Evolutionary conservation across 108 stramenopile genomes (phyloP).

Genomic region (Nitzschia inconspicua): DNA sequence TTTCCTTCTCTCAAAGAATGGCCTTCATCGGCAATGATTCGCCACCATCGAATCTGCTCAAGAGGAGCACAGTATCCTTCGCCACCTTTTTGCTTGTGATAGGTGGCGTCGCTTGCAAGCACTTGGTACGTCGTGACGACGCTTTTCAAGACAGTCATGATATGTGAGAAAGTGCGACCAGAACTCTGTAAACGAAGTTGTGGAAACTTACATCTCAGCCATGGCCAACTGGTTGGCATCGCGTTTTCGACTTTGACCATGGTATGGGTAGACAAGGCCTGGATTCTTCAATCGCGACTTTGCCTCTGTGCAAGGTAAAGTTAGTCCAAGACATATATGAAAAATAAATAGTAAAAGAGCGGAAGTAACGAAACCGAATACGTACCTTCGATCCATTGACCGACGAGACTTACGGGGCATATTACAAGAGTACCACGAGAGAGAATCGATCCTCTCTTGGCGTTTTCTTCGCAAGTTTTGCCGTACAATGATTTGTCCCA

Average conservation of each 20-base stretch:
- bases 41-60: constrained; percentile 52
- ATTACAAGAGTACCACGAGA: constrained; percentile 47
- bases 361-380: neutral
- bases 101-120: constrained; percentile 30
- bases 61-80: constrained; percentile 31
- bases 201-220: no score
- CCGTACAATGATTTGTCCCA: constrained; percentile 12
- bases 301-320: constrained; percentile 27
- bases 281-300: constrained; percentile 42
- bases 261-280: constrained; percentile 49
- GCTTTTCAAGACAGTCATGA: no score
- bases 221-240: constrained; percentile 30
- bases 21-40: constrained; percentile 55
- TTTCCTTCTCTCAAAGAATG: constrained; percentile 32
- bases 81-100: constrained; percentile 15
- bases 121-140: constrained; percentile 53
- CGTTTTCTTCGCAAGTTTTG: neutral
- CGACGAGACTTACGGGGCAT: constrained; percentile 46
- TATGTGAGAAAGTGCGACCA: no score
- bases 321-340: neutral
- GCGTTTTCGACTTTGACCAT: constrained; percentile 32
- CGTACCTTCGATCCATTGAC: constrained; percentile 46
- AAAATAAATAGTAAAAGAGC: neutral
- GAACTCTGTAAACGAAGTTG: no score
- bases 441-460: constrained; percentile 28